Base-by-base conservation (phyloP, 768 basidiomycete genomes). In the Pisolithus microcarpus region DNA sequence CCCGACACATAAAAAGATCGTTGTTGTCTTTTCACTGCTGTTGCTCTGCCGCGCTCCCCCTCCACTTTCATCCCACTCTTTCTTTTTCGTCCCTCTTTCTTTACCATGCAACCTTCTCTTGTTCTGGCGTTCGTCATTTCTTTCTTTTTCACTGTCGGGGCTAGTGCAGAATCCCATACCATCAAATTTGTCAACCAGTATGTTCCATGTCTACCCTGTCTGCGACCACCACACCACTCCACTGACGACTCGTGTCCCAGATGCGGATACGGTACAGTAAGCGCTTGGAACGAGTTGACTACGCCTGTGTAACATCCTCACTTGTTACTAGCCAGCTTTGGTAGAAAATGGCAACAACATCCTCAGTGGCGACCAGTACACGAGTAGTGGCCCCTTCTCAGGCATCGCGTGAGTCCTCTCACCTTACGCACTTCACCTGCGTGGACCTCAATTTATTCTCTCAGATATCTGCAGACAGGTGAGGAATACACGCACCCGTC, bases 181-280 rank as follows among this genome's bases (percentile, higher is more conserved):
- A 66, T 80, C 53, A 62, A 53, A 24, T 79, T 78, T 52, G 62
- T 70, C 47, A 80, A 80, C 63, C 48, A 68, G 78, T 77, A 28
- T 43, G 72, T 63, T 37, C 10, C 8, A 21, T 18, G 19, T 40
- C 30, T n/a, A n/a, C n/a, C n/a, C n/a, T n/a, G n/a, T n/a, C n/a
- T n/a, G n/a, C n/a, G 42, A 24, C 38, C 5, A 34, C 37, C 18
- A 26, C 37, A 43, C 2, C 9, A 9, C 42, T 48, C 21, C 8
- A 42, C 49, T 49, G 48, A 39, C 51, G 8, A 38, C n/a, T 49
- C 26, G 11, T 52, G 24, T 42, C 10, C 42, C 38, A 75, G 74
- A 43, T 75, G 74, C 59, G 75, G 72, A 19, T 54, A 42, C 46
- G 73, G 73, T 51, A 63, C 60, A n/a, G 75, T 75, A 56, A 52